Base-by-base conservation (phyloP, 2,329 filamentous ascomycete genomes). In the Arthrobotrys iridis region DNA sequence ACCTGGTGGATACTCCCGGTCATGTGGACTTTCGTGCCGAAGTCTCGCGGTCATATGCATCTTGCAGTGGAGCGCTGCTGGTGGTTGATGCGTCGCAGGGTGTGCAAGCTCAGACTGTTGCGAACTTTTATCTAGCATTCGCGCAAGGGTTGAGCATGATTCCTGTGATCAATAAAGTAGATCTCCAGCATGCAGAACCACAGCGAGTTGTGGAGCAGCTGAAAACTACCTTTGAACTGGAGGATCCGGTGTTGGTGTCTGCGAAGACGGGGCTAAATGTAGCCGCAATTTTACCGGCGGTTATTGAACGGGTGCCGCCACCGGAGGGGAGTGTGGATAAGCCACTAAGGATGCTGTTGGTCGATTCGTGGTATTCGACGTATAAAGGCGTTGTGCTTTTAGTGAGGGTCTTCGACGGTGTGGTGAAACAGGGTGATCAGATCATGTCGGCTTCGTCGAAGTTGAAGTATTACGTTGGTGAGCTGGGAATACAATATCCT, bases 21-120 rank as follows among this genome's bases (percentile, higher is more conserved):
- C 95, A 99, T 84, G 95, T 99, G 70, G 95, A 99, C 84, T 99
- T 99, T 82, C 88, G 95, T 66, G 95, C 95, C 52, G 95, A 99
- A 83, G 95, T 99, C 8, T 96, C 93, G 33, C 88, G 95, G 52
- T 97, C 93, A 77, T 99, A 99, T 84, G 94, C 94, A 59, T 96
- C 92, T 80, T 99, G 95, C 81, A 94, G 93, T 77, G 96, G 95
- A 58, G 94, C 95, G 0, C 82, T 99, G 74, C 86, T 99, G 60
- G 88, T 99, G 0, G 94, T 99, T 1, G 95, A 99, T 85, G 95
- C 79, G 3, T 80, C 79, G 79, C 95, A 99, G 83, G 95, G 95
- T 48, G 90, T 99, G 1, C 95, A 99, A 84, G 95, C 95, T 3
- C 95, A 99, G 85, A 99, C 95, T 0, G 95, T 99, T 6, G 95